A percentile compares a stretch with the other conserved stretches of the same genome.
These are phyloP conservation scores for Eucalyptus victrix DNA, from an alignment of 345 rosid genomes.

Conservation along the genomic window DNA sequence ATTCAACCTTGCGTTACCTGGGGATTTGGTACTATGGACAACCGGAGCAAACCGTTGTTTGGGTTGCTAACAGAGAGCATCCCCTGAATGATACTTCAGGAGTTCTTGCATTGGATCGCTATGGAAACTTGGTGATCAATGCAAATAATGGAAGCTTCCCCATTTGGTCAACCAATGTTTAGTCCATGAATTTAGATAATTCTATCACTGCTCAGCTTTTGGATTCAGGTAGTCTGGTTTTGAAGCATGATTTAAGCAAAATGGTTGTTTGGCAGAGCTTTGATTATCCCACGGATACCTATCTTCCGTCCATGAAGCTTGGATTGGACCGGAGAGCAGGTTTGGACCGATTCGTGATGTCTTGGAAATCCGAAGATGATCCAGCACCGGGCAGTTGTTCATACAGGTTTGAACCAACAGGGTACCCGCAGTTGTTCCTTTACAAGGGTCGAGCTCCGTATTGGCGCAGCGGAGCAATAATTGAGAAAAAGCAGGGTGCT, in stretches of 20 bases:
- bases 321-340: slow-evolving; percentile 5
- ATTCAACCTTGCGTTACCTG: too few relatives aligned
- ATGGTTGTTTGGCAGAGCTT: slow-evolving; percentile 13
- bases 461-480: slow-evolving; percentile 59
- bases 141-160: neutral
- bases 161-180: slow-evolving; percentile 1
- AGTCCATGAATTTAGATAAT: neutral
- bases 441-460: slow-evolving; percentile 9
- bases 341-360: neutral
- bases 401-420: neutral
- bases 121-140: slow-evolving; percentile 1
- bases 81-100: too few relatives aligned
- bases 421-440: slow-evolving; percentile 3
- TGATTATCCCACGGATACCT: slow-evolving; percentile 7
- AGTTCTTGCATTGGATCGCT: too few relatives aligned
- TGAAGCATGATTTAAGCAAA: neutral
- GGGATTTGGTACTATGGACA: too few relatives aligned
- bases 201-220: neutral
- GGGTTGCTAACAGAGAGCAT: too few relatives aligned
- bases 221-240: slow-evolving; percentile 14
- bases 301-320: neutral
- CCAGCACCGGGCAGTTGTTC: slow-evolving; percentile 4
- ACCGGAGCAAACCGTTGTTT: too few relatives aligned
- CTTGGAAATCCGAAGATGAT: slow-evolving; percentile 10
- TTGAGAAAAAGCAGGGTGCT: slow-evolving; percentile 39